phyloP scores from a whole-genome alignment of 139 green algal genomes.

The Picochlorum sp. region DNA sequence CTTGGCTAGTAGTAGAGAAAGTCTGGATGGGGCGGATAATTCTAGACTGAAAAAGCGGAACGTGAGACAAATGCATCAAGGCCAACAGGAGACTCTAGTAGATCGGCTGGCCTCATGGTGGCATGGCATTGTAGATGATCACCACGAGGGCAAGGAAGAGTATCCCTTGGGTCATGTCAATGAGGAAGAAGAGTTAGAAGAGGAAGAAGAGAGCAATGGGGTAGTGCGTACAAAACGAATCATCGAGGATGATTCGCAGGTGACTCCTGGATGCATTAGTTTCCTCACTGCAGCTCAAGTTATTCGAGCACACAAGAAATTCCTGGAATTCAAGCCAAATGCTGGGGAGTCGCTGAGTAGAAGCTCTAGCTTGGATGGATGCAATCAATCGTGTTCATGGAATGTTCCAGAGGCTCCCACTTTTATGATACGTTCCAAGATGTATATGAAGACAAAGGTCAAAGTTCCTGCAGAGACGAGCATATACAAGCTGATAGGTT shows the following conservation, averaged over 20 bases:
- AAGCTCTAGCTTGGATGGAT: not conserved
- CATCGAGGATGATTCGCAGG: not conserved
- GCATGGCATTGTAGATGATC: too few species aligned
- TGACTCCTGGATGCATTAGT: constrained; percentile 8
- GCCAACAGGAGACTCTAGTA: not conserved
- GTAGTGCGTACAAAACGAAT: too few species aligned
- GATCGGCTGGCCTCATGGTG: not conserved
- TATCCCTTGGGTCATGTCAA: too few species aligned
- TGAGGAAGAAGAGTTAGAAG: too few species aligned
- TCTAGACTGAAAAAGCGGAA: too few species aligned
- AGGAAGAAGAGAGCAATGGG: too few species aligned
- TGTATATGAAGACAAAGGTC: constrained; percentile 34
- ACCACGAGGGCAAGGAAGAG: too few species aligned
- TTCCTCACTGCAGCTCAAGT: constrained; percentile 4
- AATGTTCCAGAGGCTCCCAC: constrained; percentile 2
- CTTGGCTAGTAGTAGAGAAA: not conserved
- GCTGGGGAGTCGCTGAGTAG: constrained; percentile 7
- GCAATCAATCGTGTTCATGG: constrained; percentile 1
- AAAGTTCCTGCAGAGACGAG: constrained; percentile 34
- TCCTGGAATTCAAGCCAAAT: constrained; percentile 4
- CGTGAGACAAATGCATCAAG: too few species aligned
- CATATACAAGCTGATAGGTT: constrained; percentile 59
- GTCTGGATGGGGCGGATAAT: too few species aligned
- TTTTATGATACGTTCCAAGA: constrained; percentile 14
- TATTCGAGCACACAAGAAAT: not conserved